Percentiles rank a stretch among this genome's conserved stretches.
These are phyloP conservation scores for Patellifolia procumbens DNA, from an alignment of 179 eudicot genomes.

Conservation along the genomic window DNA sequence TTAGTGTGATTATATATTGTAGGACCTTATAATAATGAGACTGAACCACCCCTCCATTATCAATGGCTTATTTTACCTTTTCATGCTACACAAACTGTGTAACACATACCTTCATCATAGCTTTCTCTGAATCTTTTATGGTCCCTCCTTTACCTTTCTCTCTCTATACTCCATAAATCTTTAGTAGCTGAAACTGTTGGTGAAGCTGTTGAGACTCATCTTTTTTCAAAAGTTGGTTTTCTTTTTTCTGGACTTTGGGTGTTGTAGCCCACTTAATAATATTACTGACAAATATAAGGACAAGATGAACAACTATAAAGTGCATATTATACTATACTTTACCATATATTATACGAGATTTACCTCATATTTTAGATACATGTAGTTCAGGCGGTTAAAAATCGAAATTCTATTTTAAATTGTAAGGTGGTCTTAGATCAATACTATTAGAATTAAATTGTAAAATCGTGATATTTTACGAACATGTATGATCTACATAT, in stretches of 20 bases:
- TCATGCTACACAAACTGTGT: slow-evolving; percentile 1
- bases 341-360: neutral
- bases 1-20: neutral
- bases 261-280: slow-evolving; percentile 18
- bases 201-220: neutral
- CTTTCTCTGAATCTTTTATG: slow-evolving; percentile 10
- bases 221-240: slow-evolving; percentile 30
- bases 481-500: too few species aligned
- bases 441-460: too few species aligned
- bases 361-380: too few species aligned
- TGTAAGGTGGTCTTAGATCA: too few species aligned
- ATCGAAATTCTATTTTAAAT: too few species aligned
- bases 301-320: slow-evolving; percentile 22
- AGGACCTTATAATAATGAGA: slow-evolving; percentile 21
- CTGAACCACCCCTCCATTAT: slow-evolving; percentile 19
- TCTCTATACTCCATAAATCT: neutral
- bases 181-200: neutral
- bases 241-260: slow-evolving; percentile 22
- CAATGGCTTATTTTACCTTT: slow-evolving; percentile 7
- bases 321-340: neutral
- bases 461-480: too few species aligned
- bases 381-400: too few species aligned
- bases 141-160: slow-evolving; percentile 5
- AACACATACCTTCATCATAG: slow-evolving; percentile 32
- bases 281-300: slow-evolving; percentile 28